A percentile compares a stretch with the other conserved stretches of the same genome.
Conservation (phyloP, 2,329 filamentous ascomycete genomes). For the Neofusicoccum umdonicola region DNA sequence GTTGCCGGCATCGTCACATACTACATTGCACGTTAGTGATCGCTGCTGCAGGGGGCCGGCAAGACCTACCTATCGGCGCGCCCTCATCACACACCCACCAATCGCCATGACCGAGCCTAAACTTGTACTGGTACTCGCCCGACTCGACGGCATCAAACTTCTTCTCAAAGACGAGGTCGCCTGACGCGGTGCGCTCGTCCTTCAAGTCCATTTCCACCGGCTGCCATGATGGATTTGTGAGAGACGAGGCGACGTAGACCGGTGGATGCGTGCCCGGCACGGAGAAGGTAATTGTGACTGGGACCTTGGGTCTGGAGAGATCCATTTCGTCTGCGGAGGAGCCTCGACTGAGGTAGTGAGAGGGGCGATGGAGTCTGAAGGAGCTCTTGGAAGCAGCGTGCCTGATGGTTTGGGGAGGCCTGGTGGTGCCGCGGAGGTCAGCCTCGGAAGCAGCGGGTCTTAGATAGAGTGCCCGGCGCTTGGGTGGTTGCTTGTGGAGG, state of each 20-base stretch:
- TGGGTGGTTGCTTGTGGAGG: neutral
- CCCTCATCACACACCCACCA: slow-evolving; percentile 70
- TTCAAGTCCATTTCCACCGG: slow-evolving; percentile 62
- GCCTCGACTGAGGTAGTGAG: neutral
- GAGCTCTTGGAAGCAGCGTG: neutral
- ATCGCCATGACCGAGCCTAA: slow-evolving; percentile 63
- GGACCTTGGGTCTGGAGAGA: slow-evolving; percentile 15
- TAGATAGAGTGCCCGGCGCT: neutral
- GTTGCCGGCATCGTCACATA: slow-evolving; percentile 52
- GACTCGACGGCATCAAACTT: slow-evolving; percentile 55
- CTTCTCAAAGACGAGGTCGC: slow-evolving; percentile 59
- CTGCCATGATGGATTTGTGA: slow-evolving; percentile 66
- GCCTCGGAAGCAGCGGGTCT: slow-evolving; percentile 14
- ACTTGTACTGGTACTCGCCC: slow-evolving; percentile 71
- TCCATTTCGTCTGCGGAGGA: slow-evolving; percentile 2
- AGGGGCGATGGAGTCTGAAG: slow-evolving; percentile 11
- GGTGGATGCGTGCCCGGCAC: slow-evolving; percentile 62
- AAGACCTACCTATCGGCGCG: slow-evolving; percentile 54
- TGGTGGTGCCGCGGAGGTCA: slow-evolving; percentile 7
- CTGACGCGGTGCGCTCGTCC: slow-evolving; percentile 47
- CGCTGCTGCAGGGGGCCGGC: neutral
- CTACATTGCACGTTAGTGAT: slow-evolving; percentile 35
- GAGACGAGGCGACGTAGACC: slow-evolving; percentile 68
- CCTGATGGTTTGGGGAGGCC: slow-evolving; percentile 12
- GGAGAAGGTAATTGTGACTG: slow-evolving; percentile 60